phyloP scores from a whole-genome alignment of 768 basidiomycete genomes.

The Hortiboletus flavorubellus region DNA sequence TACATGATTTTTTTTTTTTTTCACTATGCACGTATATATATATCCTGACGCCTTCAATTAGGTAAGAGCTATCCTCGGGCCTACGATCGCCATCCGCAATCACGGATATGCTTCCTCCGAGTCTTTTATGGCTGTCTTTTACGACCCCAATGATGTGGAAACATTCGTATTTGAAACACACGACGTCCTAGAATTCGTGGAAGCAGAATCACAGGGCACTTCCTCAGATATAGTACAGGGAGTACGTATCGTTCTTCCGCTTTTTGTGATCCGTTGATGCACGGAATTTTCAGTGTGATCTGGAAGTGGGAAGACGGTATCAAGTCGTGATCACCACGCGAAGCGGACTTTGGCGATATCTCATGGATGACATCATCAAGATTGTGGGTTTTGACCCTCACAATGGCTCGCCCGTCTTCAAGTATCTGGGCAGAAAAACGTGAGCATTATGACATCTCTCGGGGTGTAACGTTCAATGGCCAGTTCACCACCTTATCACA shows the following conservation, averaged over 20 bases:
- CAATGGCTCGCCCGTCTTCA: conserved; percentile 9
- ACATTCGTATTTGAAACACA: conserved; percentile 7
- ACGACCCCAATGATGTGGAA: conserved; percentile 3
- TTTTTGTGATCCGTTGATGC: background rate
- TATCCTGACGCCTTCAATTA: background rate
- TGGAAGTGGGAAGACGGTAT: conserved; percentile 9
- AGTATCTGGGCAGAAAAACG: conserved; percentile 7
- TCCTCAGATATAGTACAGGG: conserved; percentile 1
- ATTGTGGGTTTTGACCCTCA: conserved; percentile 13
- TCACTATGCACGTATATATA: background rate
- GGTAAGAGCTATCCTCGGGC: conserved; percentile 8
- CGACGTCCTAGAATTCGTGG: conserved; percentile 9
- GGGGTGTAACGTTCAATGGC: background rate
- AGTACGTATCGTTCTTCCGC: background rate
- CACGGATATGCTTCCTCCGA: conserved; percentile 13
- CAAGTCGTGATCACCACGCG: conserved; percentile 12
- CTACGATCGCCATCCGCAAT: conserved; percentile 5
- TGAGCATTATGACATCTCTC: background rate
- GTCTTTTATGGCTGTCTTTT: conserved; percentile 1
- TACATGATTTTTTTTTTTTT: background rate
- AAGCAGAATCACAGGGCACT: background rate
- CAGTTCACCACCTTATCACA: no score
- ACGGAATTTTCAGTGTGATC: conserved; percentile 1
- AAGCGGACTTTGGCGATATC: conserved; percentile 18
- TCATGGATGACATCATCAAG: conserved; percentile 13